Base-by-base conservation (phyloP, 2,329 filamentous ascomycete species). In the Verticillium isaacii region DNA sequence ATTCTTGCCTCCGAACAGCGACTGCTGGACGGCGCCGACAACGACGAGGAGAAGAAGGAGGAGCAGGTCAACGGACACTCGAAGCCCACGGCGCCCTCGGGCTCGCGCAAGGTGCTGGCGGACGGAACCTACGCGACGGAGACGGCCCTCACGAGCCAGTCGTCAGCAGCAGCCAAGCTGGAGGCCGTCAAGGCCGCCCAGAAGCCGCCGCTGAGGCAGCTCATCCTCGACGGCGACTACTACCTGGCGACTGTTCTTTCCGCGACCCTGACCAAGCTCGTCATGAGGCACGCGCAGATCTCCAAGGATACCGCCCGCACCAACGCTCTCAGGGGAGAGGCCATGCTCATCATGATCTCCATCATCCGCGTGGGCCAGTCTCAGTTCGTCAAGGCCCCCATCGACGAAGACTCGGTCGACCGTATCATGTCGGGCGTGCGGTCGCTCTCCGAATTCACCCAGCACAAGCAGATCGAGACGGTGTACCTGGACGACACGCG, bases 271-370 rank as follows among this genome's bases (percentile, higher is more conserved):
- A 97, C 95, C 17, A 99, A 99, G 79, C 85, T 99, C 60, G 95
- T 99, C 58, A 97, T 99, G 93, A 91, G 95, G 60, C 93, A 98
- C 74, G 90, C 92, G 2, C 93, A 98, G 73, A 93, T 98, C 63
- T 97, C 94, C 1, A 81, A 89, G 29, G 94, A 97, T 69, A 78
- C 83, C 54, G 91, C 91, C 54, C 89, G 95, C 45, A 98, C 94
- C 34, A 99, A 99, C 70, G 93, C 94, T 34, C 85, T 99, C 32
- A 90, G 92, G 58, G 95, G 95, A 3, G 95, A 99, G 77, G 95
- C 95, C 55, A 99, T 99, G 95, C 85, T 99, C 60, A 98, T 99
- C 73, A 97, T 98, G 93, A 97, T 99, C 69, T 98, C 95, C 5
- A 96, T 99, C 68, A 92, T 99, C 67, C 93, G 95, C 58, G 95